Percentiles rank a stretch among this genome's conserved stretches.
Conservation (phyloP, 371 early-diverging fungal species). For the Sporodiniella umbellata region DNA sequence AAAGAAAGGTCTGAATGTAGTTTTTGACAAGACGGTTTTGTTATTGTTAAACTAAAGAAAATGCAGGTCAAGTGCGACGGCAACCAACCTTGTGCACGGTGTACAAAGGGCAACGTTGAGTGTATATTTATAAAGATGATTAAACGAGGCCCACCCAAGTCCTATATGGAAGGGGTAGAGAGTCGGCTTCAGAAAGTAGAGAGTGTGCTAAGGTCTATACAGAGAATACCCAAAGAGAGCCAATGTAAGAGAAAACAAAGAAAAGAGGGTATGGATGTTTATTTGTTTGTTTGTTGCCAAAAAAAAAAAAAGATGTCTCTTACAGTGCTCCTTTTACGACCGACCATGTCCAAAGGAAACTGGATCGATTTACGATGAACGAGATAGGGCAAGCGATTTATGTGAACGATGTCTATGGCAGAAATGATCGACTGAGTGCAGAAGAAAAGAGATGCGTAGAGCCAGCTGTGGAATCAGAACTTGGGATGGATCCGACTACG, state of each 20-base stretch:
- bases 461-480: conserved; percentile 12
- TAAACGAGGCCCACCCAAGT: conserved; percentile 46
- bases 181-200: conserved; percentile 40
- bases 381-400: conserved; percentile 47
- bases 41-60: background rate
- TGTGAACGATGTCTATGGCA: conserved; percentile 26
- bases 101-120: conserved; percentile 31
- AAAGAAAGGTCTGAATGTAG: conserved; percentile 46
- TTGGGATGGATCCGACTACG: conserved; percentile 4
- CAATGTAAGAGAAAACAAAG: conserved; percentile 21
- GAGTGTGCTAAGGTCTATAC: conserved; percentile 35
- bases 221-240: conserved; percentile 18
- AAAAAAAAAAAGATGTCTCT: no score
- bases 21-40: background rate
- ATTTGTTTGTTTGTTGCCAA: no score
- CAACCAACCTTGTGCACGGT: conserved; percentile 44
- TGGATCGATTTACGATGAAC: conserved; percentile 33
- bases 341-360: background rate
- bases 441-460: conserved; percentile 9
- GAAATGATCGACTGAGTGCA: conserved; percentile 34
- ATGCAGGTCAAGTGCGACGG: conserved; percentile 51
- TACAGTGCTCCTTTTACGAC: conserved; percentile 21
- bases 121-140: conserved; percentile 46
- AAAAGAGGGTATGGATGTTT: background rate
- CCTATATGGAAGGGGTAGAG: conserved; percentile 47